phyloP scores from a whole-genome alignment of 225 moss, liverwort and hornwort species.

The Climacium dendroides region DNA sequence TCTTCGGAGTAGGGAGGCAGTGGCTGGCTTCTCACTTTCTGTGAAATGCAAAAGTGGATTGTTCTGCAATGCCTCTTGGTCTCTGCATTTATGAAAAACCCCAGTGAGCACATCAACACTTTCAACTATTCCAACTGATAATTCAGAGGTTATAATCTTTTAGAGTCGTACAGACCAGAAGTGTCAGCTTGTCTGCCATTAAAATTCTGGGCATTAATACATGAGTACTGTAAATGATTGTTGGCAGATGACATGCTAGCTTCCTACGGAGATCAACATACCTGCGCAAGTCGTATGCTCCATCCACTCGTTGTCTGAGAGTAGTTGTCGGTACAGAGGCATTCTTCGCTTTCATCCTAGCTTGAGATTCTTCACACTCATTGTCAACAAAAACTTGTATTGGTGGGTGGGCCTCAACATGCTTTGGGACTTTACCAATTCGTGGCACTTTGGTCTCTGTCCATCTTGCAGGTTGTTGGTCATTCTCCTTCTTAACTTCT shows the following conservation, averaged over 20 bases:
- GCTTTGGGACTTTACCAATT: constrained; percentile 32
- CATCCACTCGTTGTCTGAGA: constrained; percentile 46
- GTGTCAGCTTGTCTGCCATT: background rate
- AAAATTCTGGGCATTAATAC: background rate
- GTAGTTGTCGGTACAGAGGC: constrained; percentile 4
- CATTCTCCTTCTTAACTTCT: constrained; percentile 64
- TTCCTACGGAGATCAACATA: background rate
- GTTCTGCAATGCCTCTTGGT: constrained; percentile 35
- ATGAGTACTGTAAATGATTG: background rate
- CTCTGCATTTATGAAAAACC: background rate
- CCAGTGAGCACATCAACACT: background rate
- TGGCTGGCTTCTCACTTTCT: constrained; percentile 18
- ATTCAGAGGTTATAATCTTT: background rate
- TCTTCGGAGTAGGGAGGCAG: constrained; percentile 11
- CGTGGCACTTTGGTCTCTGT: constrained; percentile 47
- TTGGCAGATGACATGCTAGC: background rate
- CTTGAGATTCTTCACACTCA: constrained; percentile 25
- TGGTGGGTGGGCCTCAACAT: constrained; percentile 11
- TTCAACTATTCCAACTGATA: background rate
- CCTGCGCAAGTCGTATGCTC: constrained; percentile 24
- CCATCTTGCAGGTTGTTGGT: constrained; percentile 65
- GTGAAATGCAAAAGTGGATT: constrained; percentile 41
- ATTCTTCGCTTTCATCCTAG: constrained; percentile 15
- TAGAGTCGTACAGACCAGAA: background rate
- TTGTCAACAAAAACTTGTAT: constrained; percentile 41